These are phyloP conservation scores for Aspergillus quadrilineatus DNA, from an alignment of 2,329 filamentous ascomycete species.

Conservation along the genomic window DNA sequence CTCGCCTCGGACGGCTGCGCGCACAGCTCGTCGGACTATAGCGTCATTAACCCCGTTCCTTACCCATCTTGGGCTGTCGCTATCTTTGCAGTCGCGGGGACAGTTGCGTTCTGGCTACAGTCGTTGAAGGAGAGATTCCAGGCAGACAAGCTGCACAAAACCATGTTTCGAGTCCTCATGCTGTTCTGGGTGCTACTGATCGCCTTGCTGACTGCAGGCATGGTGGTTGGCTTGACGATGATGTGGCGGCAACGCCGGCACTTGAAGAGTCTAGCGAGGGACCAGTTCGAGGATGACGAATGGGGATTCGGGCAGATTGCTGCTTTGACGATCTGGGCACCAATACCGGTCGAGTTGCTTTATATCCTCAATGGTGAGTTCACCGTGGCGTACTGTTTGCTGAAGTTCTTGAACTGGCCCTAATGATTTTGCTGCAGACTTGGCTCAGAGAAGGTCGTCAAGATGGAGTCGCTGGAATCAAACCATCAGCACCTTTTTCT, in stretches of 20 bases:
- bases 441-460: constrained; percentile 1
- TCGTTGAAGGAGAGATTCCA: constrained; percentile 2
- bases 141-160: neutral
- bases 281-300: constrained; percentile 8
- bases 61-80: constrained; percentile 8
- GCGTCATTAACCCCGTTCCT: constrained; percentile 10
- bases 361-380: constrained; percentile 9
- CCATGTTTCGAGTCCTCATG: neutral
- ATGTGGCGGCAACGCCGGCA: constrained; percentile 11
- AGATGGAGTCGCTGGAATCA: constrained; percentile 6
- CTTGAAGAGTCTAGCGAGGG: constrained; percentile 4
- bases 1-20: constrained; percentile 12
- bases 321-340: constrained; percentile 6
- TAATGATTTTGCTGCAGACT: neutral
- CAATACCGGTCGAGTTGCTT: constrained; percentile 1
- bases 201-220: neutral
- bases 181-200: constrained; percentile 6
- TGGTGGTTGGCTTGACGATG: constrained; percentile 9
- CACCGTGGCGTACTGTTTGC: too few species aligned
- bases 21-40: constrained; percentile 9
- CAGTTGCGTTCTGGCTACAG: constrained; percentile 7
- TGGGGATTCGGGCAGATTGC: constrained; percentile 11
- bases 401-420: too few species aligned
- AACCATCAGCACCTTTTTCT: neutral
- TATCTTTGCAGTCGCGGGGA: constrained; percentile 6